These are phyloP conservation scores for Metschnikowia sp. DNA, from an alignment of 805 yeast species.

Conservation along the genomic window DNA sequence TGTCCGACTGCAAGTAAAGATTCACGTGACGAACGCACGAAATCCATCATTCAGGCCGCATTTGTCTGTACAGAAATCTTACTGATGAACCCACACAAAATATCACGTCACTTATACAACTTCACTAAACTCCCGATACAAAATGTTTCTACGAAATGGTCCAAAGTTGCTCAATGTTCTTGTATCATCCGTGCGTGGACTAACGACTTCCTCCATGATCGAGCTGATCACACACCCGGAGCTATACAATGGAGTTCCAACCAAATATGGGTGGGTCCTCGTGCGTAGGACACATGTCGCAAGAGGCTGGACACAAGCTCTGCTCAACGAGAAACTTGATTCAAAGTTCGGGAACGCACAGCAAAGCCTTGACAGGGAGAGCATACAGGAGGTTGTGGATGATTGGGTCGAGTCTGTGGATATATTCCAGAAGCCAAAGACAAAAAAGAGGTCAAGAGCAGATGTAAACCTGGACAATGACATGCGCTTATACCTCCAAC, in stretches of 20 bases:
- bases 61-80: too few relatives aligned
- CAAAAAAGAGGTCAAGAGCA: slow-evolving; percentile 11
- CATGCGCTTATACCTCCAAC: slow-evolving; percentile 21
- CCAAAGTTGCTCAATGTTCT: too few relatives aligned
- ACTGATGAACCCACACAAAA: too few relatives aligned
- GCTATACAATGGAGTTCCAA: slow-evolving; percentile 16
- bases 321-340: slow-evolving; percentile 7
- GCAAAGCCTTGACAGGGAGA: neutral
- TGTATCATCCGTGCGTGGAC: neutral
- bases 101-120: too few relatives aligned
- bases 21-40: too few relatives aligned
- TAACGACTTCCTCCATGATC: slow-evolving; percentile 3
- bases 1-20: too few relatives aligned
- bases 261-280: slow-evolving; percentile 23
- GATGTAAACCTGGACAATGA: slow-evolving; percentile 16
- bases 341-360: neutral
- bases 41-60: too few relatives aligned
- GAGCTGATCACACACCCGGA: slow-evolving; percentile 13
- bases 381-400: slow-evolving; percentile 13
- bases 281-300: slow-evolving; percentile 19
- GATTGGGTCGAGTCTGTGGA: slow-evolving; percentile 18
- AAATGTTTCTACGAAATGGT: slow-evolving; percentile 2
- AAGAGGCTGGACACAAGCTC: slow-evolving; percentile 20
- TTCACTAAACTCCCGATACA: neutral
- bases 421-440: slow-evolving; percentile 10